phyloP scores from a whole-genome alignment of 2,329 filamentous ascomycete genomes.

The Aspergillus amoenus region DNA sequence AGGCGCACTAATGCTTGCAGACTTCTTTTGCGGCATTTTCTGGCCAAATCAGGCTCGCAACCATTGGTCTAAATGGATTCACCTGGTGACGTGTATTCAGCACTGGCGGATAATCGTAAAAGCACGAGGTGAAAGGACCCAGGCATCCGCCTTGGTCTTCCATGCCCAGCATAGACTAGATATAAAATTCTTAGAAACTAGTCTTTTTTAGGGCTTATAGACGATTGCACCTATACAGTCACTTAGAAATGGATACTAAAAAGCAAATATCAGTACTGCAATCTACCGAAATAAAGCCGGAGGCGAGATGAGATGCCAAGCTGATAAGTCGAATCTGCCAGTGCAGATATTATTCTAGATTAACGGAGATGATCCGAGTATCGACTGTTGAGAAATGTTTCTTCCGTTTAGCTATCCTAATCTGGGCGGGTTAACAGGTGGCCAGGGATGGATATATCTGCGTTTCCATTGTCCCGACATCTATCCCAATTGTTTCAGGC shows the following conservation, averaged over 20 bases:
- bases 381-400: not conserved
- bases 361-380: not conserved
- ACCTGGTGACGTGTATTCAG: no score
- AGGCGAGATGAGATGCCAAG: not conserved
- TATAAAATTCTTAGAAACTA: not conserved
- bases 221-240: slow-evolving; percentile 1
- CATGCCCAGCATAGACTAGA: not conserved
- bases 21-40: no score
- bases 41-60: no score
- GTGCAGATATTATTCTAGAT: not conserved
- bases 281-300: slow-evolving; percentile 3
- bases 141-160: not conserved
- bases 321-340: not conserved
- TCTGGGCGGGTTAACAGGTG: not conserved
- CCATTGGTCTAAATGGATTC: no score
- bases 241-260: not conserved
- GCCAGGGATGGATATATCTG: not conserved
- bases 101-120: no score
- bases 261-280: not conserved
- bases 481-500: not conserved
- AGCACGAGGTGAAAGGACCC: not conserved
- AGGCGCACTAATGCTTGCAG: no score
- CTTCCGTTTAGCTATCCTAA: not conserved
- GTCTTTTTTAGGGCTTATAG: not conserved
- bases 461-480: not conserved